These are phyloP conservation scores for Gypsophila paniculata DNA, from an alignment of 179 eudicot species.

Conservation along the genomic window DNA sequence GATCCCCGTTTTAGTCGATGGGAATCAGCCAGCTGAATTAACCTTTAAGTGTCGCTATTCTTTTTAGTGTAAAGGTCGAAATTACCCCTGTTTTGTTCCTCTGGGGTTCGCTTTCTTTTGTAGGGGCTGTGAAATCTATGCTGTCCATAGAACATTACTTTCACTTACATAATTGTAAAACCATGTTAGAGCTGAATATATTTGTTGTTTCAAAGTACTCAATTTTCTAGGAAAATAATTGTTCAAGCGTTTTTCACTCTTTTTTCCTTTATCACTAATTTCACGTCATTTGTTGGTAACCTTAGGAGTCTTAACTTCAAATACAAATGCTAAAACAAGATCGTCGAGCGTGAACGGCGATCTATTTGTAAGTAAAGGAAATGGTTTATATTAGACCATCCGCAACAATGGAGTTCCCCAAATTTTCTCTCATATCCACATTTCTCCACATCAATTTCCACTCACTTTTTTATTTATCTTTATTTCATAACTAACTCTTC, in stretches of 20 bases:
- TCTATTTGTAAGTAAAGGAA: too few species aligned
- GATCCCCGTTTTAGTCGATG: constrained; percentile 8
- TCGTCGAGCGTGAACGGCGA: too few species aligned
- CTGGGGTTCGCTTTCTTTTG: constrained; percentile 18
- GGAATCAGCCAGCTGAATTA: neutral
- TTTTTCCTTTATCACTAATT: too few species aligned
- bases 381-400: too few species aligned
- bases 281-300: too few species aligned
- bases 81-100: constrained; percentile 22
- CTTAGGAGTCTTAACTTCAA: too few species aligned
- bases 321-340: too few species aligned
- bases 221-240: neutral
- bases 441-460: too few species aligned
- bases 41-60: constrained; percentile 8
- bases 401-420: too few species aligned
- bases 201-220: neutral
- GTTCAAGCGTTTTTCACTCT: neutral
- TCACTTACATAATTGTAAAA: constrained; percentile 1
- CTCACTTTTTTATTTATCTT: too few species aligned
- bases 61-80: constrained; percentile 18
- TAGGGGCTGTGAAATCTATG: constrained; percentile 8
- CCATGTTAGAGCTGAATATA: neutral
- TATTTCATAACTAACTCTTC: too few species aligned
- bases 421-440: too few species aligned
- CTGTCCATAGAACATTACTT: neutral